Base-by-base conservation (phyloP, 768 basidiomycete genomes). In the Lanmaoa pseudosensibilis region DNA sequence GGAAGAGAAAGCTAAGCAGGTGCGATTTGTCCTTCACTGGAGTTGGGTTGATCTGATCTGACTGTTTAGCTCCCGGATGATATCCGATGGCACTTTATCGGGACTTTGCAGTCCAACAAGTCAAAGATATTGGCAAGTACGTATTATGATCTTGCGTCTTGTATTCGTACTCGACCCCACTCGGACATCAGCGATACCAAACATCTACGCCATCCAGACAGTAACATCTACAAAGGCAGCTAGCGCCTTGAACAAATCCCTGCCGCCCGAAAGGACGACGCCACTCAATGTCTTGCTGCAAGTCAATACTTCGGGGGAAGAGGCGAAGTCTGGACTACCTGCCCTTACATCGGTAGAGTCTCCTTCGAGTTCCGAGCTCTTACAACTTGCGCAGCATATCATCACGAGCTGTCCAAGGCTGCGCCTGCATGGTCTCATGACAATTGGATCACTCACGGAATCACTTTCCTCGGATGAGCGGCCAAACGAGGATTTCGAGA, bases 61-160 rank as follows among this genome's bases (percentile, higher is more conserved):
- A 62, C 25, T 10, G 30, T 30, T 48, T 67, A 96, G 94, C 82
- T 98, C n/a, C 92, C 96, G 1, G 58, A 63, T 23, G 89, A 92
- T 60, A 93, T 98, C 62, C 81, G 87, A 58, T 98, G 96, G 96
- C 96, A 98, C 74, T 98, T 96, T 70, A 96, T 98, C 62, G 96
- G 96, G 8, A 84, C 88, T 3, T 74, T 98, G 19, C 94, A 98
- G 69, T 91, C 90, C 13, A 98, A 98, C 74, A 98, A 98, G 72
- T 85, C 88, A 32, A 98, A 95, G 74, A 75, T 77, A n/a, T 81
- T 96, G 16, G 92, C 94, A 33, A 75, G 95, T 94, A 54, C 51
- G 78, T 66, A 65, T 25, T 12, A 5, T 50, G 33, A 50, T 43
- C 27, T 48, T 44, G 37, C 25, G n/a, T 46, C 37, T 27, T 39